Conservation (phyloP, 208 protist species). For the Acanthamoeba royreba region DNA sequence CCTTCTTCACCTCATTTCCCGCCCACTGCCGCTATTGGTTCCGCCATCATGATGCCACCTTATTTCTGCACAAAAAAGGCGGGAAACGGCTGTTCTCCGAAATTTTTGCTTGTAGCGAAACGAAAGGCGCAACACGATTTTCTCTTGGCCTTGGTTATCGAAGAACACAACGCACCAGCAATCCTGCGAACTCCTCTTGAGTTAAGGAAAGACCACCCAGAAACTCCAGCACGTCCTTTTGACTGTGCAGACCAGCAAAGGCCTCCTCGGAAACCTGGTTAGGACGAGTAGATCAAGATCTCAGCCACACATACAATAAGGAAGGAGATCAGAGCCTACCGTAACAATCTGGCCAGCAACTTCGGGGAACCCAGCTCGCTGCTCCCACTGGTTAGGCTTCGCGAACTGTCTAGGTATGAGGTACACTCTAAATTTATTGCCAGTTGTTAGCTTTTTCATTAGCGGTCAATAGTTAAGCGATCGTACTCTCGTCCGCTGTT, state of each 20-base stretch:
- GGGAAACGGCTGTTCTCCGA: no score
- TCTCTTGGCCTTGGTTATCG: no score
- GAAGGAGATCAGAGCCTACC: neutral
- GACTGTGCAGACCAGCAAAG: neutral
- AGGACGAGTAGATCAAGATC: neutral
- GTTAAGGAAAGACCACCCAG: neutral
- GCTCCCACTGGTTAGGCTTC: neutral
- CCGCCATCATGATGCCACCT: no score
- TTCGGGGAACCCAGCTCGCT: neutral
- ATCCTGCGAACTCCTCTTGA: neutral
- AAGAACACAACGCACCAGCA: neutral
- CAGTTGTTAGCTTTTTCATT: neutral
- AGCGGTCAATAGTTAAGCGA: neutral
- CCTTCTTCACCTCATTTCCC: no score
- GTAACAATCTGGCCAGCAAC: conserved; percentile 13
- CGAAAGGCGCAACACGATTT: no score
- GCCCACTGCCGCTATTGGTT: no score
- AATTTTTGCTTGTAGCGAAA: no score
- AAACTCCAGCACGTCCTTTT: neutral
- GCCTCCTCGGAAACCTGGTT: neutral
- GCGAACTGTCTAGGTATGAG: neutral
- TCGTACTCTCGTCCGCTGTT: neutral
- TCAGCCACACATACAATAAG: neutral
- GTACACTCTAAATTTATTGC: neutral
- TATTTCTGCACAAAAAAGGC: no score